A percentile compares a stretch with the other conserved stretches of the same genome.
phyloP scores from a whole-genome alignment of 768 basidiomycete genomes.

The Russula olivacea region DNA sequence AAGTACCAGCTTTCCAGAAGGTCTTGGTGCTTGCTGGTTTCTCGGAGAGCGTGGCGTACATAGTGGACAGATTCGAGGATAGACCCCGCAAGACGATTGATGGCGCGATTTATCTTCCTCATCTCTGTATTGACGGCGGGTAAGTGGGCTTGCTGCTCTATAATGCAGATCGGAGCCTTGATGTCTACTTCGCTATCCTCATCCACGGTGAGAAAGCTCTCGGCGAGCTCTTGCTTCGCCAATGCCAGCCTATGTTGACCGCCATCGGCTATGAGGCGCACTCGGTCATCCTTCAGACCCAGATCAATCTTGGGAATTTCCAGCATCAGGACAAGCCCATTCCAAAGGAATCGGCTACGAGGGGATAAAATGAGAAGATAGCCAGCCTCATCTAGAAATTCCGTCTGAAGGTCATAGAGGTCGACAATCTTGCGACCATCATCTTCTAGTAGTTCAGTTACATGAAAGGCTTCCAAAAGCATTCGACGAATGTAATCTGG shows the following conservation, averaged over 20 bases:
- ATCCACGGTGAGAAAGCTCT: slow-evolving; percentile 54
- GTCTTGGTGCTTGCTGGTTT: slow-evolving; percentile 67
- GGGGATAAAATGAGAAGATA: slow-evolving; percentile 89
- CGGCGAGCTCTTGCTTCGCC: slow-evolving; percentile 73
- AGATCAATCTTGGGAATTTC: slow-evolving; percentile 73
- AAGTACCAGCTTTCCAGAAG: slow-evolving; percentile 89
- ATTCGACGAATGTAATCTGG: slow-evolving; percentile 74
- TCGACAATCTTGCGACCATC: slow-evolving; percentile 47
- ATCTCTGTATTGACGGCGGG: slow-evolving; percentile 86
- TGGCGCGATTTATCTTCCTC: slow-evolving; percentile 83
- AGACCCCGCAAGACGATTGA: slow-evolving; percentile 84
- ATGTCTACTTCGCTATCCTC: slow-evolving; percentile 47
- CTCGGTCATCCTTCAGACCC: slow-evolving; percentile 78
- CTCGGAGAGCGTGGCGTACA: slow-evolving; percentile 62
- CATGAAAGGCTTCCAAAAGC: slow-evolving; percentile 79
- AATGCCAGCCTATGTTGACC: slow-evolving; percentile 65
- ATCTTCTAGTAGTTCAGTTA: slow-evolving; percentile 51
- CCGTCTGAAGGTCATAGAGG: slow-evolving; percentile 41
- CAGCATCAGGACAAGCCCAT: slow-evolving; percentile 77
- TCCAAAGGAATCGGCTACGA: slow-evolving; percentile 83
- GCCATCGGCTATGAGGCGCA: slow-evolving; percentile 89
- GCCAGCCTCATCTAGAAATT: slow-evolving; percentile 52
- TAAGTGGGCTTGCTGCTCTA: slow-evolving; percentile 85
- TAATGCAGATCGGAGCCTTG: slow-evolving; percentile 31
- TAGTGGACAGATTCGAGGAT: slow-evolving; percentile 90